Percentiles rank a stretch among this genome's conserved stretches.
These are phyloP conservation scores for Mucor circinelloides DNA, from an alignment of 371 early-diverging fungal species.

Conservation along the genomic window DNA sequence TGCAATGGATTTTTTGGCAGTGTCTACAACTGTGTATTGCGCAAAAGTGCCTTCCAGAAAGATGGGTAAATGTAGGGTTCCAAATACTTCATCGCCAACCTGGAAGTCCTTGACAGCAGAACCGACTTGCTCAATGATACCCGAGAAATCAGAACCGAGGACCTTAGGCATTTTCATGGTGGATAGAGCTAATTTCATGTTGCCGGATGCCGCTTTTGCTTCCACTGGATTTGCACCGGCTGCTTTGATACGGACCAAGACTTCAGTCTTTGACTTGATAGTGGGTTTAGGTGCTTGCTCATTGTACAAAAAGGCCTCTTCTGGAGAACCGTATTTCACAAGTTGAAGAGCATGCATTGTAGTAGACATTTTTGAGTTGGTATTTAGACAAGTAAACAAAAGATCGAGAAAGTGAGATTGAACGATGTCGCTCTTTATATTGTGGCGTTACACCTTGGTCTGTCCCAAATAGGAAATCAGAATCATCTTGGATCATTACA, in stretches of 20 bases:
- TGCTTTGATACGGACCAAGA: conserved; percentile 60
- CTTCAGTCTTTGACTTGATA: conserved; percentile 31
- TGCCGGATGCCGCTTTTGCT: conserved; percentile 46
- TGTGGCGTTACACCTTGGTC: neutral
- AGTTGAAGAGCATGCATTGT: conserved; percentile 44
- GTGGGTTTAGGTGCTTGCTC: conserved; percentile 27
- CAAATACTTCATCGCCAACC: conserved; percentile 59
- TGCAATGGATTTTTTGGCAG: conserved; percentile 33
- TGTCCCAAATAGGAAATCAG: neutral
- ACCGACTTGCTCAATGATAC: conserved; percentile 44
- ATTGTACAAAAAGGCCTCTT: conserved; percentile 34
- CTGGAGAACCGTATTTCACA: conserved; percentile 26
- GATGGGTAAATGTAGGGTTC: conserved; percentile 25
- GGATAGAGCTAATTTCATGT: neutral
- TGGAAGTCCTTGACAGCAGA: conserved; percentile 36
- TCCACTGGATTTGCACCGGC: conserved; percentile 70
- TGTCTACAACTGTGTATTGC: conserved; percentile 38
- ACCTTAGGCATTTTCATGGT: conserved; percentile 23
- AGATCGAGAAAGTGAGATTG: neutral
- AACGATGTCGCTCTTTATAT: neutral
- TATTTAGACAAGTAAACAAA: neutral
- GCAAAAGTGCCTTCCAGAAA: conserved; percentile 48
- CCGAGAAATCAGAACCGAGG: conserved; percentile 54
- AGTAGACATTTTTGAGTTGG: neutral
- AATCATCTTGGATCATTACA: neutral